Evolutionary conservation across 805 yeast species (phyloP), one percentile per base, ranked within the genome.

Genomic region (Vanderwaltozyma tropicalis): DNA sequence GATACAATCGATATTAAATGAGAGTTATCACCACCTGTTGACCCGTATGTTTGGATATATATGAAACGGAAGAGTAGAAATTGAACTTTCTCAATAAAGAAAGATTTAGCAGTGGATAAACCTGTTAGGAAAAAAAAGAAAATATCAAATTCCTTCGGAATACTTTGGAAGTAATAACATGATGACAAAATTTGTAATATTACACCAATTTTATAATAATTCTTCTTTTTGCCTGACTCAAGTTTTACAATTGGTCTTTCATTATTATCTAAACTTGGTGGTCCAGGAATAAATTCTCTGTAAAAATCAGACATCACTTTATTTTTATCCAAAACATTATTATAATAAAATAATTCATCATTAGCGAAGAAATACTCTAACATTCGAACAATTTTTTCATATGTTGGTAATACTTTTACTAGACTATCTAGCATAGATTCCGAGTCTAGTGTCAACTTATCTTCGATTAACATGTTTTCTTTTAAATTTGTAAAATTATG

Each of bases 31-130:
- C 52, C 52, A 10, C 52, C 57, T n/a, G 45, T 38, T 4, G 32
- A 13, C 1, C 14, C 14, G 20, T 31, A 42, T 3, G 17, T 20
- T 2, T 26, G 17, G 1, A 19, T n/a, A 24, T 38, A 38, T 15
- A 39, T 38, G 31, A 41, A 40, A 19, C 50, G 35, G n/a, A 57
- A 35, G 15, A 57, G 27, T 8, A 56, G 34, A 29, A 48, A 49
- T 36, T 58, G 63, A 2, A 44, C 47, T 19, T 52, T 47, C 34
- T 60, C 63, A 6, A 57, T 22, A 30, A 42, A 59, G 38, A 43
- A 50, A 10, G 43, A 43, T 33, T 60, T 60, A 2, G 49, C 48
- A 6, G 57, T 45, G 6, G 47, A 28, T 16, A 50, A 45, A 2
- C 64, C 64, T n/a, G 44, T 40, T 25, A 60, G 29, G 32, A 41